These are phyloP conservation scores for Xylaria longipes DNA, from an alignment of 495 filamentous ascomycete genomes.

Conservation along the genomic window DNA sequence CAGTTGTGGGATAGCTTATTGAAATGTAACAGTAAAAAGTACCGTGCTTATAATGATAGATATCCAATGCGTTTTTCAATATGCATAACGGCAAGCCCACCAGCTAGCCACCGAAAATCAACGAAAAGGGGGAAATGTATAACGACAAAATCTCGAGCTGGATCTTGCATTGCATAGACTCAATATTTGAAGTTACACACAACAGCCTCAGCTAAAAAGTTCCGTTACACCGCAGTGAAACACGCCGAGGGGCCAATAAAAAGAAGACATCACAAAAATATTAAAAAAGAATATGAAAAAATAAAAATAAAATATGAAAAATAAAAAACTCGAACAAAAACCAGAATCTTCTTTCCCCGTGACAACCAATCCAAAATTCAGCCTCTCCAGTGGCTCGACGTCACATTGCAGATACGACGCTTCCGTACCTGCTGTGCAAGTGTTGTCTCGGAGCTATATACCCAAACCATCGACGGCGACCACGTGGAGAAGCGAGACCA, in stretches of 20 bases:
- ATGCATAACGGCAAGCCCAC: neutral
- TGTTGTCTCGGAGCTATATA: slow-evolving; percentile 20
- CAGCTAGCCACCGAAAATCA: neutral
- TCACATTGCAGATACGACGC: slow-evolving; percentile 20
- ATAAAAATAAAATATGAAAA: neutral
- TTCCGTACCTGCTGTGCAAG: neutral
- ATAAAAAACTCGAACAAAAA: neutral
- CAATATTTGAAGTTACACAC: slow-evolving; percentile 11
- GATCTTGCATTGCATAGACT: neutral
- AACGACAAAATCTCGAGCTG: neutral
- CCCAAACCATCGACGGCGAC: slow-evolving; percentile 17
- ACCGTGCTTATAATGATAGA: neutral
- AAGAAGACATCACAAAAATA: neutral
- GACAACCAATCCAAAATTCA: neutral
- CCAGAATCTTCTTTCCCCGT: neutral
- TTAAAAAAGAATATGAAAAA: neutral
- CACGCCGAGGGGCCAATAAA: neutral
- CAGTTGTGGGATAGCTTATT: neutral
- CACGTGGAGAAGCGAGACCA: slow-evolving; percentile 6
- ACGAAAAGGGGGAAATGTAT: neutral
- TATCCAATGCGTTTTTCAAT: neutral
- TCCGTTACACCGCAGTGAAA: slow-evolving; percentile 10
- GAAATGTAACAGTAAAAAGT: neutral
- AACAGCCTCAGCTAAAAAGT: slow-evolving; percentile 1
- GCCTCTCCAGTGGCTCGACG: neutral